Conservation (phyloP, 225 moss, liverwort and hornwort genomes). For the Anthoceros angustus region DNA sequence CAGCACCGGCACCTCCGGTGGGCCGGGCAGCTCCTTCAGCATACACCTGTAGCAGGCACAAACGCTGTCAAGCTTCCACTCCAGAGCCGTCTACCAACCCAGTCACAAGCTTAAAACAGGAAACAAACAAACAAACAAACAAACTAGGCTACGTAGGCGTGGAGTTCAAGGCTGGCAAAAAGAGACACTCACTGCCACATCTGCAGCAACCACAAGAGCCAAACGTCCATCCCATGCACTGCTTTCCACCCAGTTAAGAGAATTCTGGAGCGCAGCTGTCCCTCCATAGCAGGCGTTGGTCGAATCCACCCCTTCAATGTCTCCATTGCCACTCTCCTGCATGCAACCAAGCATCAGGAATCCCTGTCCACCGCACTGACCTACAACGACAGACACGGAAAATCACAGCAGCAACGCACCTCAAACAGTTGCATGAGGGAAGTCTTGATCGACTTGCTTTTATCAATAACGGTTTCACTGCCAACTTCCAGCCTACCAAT, state of each 20-base stretch:
- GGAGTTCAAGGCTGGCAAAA: background rate
- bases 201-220: conserved; percentile 85
- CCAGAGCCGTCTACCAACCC: background rate
- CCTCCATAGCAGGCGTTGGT: conserved; percentile 98
- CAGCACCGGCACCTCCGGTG: conserved; percentile 71
- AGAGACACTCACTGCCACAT: conserved; percentile 45
- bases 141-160: too few species aligned
- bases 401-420: conserved; percentile 15
- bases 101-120: background rate
- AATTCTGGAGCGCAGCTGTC: conserved; percentile 84
- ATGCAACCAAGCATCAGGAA: background rate
- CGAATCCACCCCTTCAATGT: conserved; percentile 94
- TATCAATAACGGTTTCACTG: conserved; percentile 92
- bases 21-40: conserved; percentile 70
- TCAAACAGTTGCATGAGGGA: conserved; percentile 79
- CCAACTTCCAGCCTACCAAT: conserved; percentile 94
- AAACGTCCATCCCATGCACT: conserved; percentile 92
- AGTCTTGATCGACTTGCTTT: conserved; percentile 89
- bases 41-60: conserved; percentile 30
- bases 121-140: background rate
- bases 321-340: conserved; percentile 76
- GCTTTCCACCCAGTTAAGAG: conserved; percentile 97
- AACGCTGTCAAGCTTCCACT: background rate
- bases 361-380: background rate
- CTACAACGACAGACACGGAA: background rate